phyloP scores from a whole-genome alignment of 2,329 filamentous ascomycete genomes.

The Periconia macrospinosa region DNA sequence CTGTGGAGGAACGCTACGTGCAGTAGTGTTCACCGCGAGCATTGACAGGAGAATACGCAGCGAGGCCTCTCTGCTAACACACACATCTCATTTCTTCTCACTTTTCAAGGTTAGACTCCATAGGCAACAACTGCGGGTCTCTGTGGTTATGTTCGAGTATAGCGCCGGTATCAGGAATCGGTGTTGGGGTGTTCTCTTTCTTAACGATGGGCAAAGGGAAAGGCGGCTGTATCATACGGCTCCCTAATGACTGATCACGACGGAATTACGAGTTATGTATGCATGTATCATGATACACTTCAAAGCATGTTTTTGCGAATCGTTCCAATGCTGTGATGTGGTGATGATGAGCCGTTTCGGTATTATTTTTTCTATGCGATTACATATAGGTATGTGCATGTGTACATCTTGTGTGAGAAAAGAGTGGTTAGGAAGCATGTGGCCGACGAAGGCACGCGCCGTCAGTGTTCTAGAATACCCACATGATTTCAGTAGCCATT shows the following conservation, averaged over 20 bases:
- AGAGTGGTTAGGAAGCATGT: too few relatives aligned
- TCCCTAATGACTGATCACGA: conserved; percentile 7
- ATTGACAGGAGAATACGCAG: background rate
- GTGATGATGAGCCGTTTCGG: too few relatives aligned
- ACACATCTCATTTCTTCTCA: background rate
- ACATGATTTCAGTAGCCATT: too few relatives aligned
- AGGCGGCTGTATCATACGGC: conserved; percentile 7
- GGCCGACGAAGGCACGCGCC: too few relatives aligned
- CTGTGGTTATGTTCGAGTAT: background rate
- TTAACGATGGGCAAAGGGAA: background rate
- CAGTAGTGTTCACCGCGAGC: background rate
- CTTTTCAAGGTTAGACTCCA: background rate
- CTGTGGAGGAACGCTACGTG: background rate
- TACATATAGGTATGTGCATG: too few relatives aligned
- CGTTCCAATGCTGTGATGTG: too few relatives aligned
- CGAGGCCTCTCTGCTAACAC: background rate
- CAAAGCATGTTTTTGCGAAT: too few relatives aligned
- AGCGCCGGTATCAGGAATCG: background rate
- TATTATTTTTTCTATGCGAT: too few relatives aligned
- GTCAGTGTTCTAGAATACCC: too few relatives aligned
- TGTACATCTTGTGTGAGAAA: too few relatives aligned
- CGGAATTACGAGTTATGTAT: conserved; percentile 33
- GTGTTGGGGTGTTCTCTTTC: background rate
- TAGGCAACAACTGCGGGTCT: background rate
- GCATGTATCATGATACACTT: conserved; percentile 24